These are phyloP conservation scores for Euphorbia schlechtendalii DNA, from an alignment of 441 rosid species.

Conservation along the genomic window DNA sequence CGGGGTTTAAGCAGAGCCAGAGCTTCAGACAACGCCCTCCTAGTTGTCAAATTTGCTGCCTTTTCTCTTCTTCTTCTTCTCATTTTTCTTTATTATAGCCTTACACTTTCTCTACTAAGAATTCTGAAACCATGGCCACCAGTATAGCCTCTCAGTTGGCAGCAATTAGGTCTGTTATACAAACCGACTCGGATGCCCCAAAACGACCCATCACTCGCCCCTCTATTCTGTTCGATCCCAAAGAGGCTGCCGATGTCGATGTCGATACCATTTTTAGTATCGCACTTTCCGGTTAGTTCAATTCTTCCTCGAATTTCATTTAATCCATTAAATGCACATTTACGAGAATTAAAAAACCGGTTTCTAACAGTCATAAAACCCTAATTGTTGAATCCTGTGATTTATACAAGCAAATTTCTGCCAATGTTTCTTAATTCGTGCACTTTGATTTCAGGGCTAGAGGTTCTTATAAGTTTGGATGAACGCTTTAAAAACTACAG, in stretches of 20 bases:
- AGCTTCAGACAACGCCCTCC: neutral
- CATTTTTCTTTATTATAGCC: neutral
- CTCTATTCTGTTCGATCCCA: conserved; percentile 48
- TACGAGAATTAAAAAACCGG: neutral
- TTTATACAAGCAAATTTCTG: neutral
- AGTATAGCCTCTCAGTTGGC: conserved; percentile 61
- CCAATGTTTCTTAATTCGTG: conserved; percentile 2
- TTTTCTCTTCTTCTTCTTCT: neutral
- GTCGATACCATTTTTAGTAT: conserved; percentile 53
- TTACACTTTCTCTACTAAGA: neutral
- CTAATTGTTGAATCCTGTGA: neutral
- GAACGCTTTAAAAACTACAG: conserved; percentile 63
- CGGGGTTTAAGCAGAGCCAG: conserved; percentile 12
- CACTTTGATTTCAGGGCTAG: conserved; percentile 59
- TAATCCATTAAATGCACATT: neutral
- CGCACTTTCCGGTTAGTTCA: conserved; percentile 56
- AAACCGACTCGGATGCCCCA: conserved; percentile 43
- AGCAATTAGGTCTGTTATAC: conserved; percentile 47
- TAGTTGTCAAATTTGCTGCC: no score
- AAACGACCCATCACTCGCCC: conserved; percentile 61
- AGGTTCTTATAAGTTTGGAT: conserved; percentile 55
- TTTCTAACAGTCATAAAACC: neutral
- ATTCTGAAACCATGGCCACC: conserved; percentile 18
- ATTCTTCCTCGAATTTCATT: no score
- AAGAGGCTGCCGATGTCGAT: conserved; percentile 78